A percentile compares a stretch with the other conserved stretches of the same genome.
Conservation (phyloP, 257 asterid genomes). For the Solanum clarkiae region DNA sequence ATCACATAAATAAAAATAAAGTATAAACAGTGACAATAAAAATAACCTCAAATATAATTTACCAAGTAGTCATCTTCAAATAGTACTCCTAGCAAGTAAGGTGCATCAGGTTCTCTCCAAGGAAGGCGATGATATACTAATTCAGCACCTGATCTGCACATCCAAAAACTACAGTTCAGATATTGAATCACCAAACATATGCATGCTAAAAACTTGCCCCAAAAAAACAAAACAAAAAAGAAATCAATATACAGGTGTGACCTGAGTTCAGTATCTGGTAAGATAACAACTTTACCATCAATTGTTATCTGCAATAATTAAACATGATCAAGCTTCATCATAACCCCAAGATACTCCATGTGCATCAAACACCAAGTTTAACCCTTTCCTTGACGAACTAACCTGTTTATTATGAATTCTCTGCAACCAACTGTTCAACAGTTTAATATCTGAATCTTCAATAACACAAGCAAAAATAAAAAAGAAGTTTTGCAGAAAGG, state of each 20-base stretch:
- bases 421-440: slow-evolving; percentile 87
- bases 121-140: slow-evolving; percentile 78
- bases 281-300: slow-evolving; percentile 46
- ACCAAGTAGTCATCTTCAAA: slow-evolving; percentile 79
- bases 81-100: slow-evolving; percentile 50
- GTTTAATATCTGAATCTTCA: slow-evolving; percentile 2
- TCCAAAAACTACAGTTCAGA: background rate
- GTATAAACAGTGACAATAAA: background rate
- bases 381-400: background rate
- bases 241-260: slow-evolving; percentile 2
- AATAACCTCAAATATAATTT: background rate
- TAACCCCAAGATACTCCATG: background rate
- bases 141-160: slow-evolving; percentile 46
- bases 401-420: slow-evolving; percentile 60
- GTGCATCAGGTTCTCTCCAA: slow-evolving; percentile 94
- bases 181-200: background rate
- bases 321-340: background rate
- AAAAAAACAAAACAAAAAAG: background rate
- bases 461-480: background rate
- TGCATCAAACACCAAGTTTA: background rate
- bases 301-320: slow-evolving; percentile 44
- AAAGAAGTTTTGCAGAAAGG: background rate
- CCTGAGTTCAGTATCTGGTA: slow-evolving; percentile 62
- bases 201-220: background rate
- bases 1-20: background rate